A percentile compares a stretch with the other conserved stretches of the same genome.
Conservation (phyloP, 2,329 filamentous ascomycete species). For the Rhinocladiella similis region DNA sequence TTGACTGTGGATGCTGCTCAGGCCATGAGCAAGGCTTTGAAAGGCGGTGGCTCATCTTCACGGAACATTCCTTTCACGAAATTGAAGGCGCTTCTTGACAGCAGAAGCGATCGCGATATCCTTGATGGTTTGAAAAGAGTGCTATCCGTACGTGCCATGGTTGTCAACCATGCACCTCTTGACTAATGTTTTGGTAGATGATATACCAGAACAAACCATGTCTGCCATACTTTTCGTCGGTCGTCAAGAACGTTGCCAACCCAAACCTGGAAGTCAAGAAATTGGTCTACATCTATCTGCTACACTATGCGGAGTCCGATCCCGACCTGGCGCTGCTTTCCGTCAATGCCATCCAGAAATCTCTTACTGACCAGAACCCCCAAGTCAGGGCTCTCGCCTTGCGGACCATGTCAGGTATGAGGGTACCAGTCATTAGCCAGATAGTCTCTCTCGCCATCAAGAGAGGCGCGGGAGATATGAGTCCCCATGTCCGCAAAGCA, state of each 20-base stretch:
- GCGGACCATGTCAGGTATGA: constrained; percentile 94
- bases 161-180: constrained; percentile 1
- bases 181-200: constrained; percentile 61
- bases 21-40: constrained; percentile 65
- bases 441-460: constrained; percentile 96
- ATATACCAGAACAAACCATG: constrained; percentile 91
- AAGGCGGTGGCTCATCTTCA: constrained; percentile 60
- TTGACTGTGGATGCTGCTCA: constrained; percentile 96
- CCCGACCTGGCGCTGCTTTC: constrained; percentile 92
- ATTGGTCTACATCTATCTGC: constrained; percentile 96
- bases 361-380: constrained; percentile 86
- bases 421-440: constrained; percentile 96
- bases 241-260: constrained; percentile 96
- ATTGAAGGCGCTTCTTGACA: constrained; percentile 93
- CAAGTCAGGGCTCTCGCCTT: constrained; percentile 88
- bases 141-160: constrained; percentile 64
- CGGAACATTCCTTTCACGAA: constrained; percentile 74
- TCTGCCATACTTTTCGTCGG: constrained; percentile 90
- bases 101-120: constrained; percentile 87
- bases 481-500: constrained; percentile 85
- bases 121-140: constrained; percentile 88
- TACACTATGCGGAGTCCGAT: constrained; percentile 94
- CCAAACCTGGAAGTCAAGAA: constrained; percentile 95
- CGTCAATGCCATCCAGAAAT: constrained; percentile 99
- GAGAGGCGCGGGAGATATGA: constrained; percentile 90